phyloP scores from a whole-genome alignment of 345 rosid species.

The Citrus glauca region DNA sequence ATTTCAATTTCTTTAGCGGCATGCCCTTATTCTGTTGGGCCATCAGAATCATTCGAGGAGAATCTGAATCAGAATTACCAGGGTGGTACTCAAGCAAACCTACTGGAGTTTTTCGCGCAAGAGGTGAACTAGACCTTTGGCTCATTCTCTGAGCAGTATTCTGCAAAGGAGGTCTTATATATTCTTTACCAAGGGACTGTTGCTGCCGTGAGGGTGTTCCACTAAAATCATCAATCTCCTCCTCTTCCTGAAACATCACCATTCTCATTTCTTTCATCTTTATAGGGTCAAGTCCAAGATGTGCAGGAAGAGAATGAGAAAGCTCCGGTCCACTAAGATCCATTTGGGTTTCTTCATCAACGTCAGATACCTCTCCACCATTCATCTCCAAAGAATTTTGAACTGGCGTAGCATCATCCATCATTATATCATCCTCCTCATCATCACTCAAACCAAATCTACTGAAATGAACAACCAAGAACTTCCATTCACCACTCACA shows the following conservation, averaged over 20 bases:
- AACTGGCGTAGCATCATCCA: slow-evolving; percentile 53
- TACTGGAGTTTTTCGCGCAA: slow-evolving; percentile 60
- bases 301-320: slow-evolving; percentile 95
- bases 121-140: slow-evolving; percentile 46
- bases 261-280: slow-evolving; percentile 91
- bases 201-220: slow-evolving; percentile 38
- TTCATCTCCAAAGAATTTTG: slow-evolving; percentile 38
- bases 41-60: slow-evolving; percentile 62
- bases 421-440: slow-evolving; percentile 78
- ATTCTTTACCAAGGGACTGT: slow-evolving; percentile 42
- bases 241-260: slow-evolving; percentile 83
- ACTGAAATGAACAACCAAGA: slow-evolving; percentile 81
- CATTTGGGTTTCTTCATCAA: slow-evolving; percentile 41
- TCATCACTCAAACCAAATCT: slow-evolving; percentile 93
- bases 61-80: slow-evolving; percentile 39
- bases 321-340: slow-evolving; percentile 54
- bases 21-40: slow-evolving; percentile 65
- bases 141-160: slow-evolving; percentile 42
- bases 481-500: slow-evolving; percentile 65
- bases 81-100: slow-evolving; percentile 80
- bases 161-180: slow-evolving; percentile 37
- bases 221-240: slow-evolving; percentile 39
- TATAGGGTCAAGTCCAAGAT: slow-evolving; percentile 85
- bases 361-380: slow-evolving; percentile 37
- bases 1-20: slow-evolving; percentile 43